Percentiles rank a stretch among this genome's conserved stretches.
These are phyloP conservation scores for Dalechampia spathulata DNA, from an alignment of 441 rosid genomes.

Conservation along the genomic window DNA sequence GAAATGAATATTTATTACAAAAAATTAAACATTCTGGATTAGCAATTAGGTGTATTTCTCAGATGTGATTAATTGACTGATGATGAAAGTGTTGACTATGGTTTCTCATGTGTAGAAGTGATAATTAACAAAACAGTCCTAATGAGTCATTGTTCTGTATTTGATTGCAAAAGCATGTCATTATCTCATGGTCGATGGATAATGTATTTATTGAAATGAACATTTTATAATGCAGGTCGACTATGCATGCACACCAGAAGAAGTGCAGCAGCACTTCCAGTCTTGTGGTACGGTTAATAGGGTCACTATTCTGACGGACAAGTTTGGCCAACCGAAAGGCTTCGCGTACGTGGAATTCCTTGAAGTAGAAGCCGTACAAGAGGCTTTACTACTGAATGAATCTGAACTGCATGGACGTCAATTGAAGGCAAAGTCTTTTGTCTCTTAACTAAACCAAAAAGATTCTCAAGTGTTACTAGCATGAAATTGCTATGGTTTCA, in stretches of 20 bases:
- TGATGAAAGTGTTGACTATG: not conserved
- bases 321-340: conserved; percentile 90
- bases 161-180: no score
- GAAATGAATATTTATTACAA: no score
- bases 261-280: conserved; percentile 94
- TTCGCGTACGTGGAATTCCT: conserved; percentile 91
- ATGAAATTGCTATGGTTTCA: not conserved
- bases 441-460: not conserved
- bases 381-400: conserved; percentile 69
- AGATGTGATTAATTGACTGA: not conserved
- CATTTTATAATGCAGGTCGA: conserved; percentile 52
- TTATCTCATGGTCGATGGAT: no score
- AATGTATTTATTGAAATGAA: no score
- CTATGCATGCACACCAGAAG: conserved; percentile 92
- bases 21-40: conserved; percentile 1
- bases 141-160: not conserved
- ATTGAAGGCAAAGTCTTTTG: conserved; percentile 40
- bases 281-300: conserved; percentile 89
- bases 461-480: no score
- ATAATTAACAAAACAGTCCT: not conserved
- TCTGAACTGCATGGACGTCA: conserved; percentile 95
- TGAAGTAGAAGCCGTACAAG: conserved; percentile 76
- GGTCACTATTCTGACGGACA: conserved; percentile 87
- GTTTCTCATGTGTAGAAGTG: not conserved
- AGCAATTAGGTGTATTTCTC: not conserved